A percentile compares a stretch with the other conserved stretches of the same genome.
These are phyloP conservation scores for Knufia petricola DNA, from an alignment of 2,329 filamentous ascomycete species.

Conservation along the genomic window DNA sequence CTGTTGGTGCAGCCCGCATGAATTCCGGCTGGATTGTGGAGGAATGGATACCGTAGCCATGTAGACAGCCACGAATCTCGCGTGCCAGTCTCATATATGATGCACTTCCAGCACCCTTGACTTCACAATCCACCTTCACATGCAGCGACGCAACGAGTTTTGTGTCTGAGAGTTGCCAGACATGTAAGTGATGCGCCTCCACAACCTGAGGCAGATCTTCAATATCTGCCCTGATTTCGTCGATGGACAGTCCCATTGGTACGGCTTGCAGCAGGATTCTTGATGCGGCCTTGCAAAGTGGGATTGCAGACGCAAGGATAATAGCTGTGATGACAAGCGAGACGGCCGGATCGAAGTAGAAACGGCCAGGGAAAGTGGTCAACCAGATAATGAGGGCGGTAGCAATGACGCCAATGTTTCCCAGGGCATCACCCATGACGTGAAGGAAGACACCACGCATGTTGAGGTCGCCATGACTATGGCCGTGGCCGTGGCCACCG, in stretches of 20 bases:
- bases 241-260: slow-evolving; percentile 74
- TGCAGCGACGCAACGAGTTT: slow-evolving; percentile 91
- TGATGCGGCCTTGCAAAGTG: slow-evolving; percentile 42
- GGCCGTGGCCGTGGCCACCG: slow-evolving; percentile 52
- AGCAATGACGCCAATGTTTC: slow-evolving; percentile 39
- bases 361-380: slow-evolving; percentile 67
- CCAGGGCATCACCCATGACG: slow-evolving; percentile 42
- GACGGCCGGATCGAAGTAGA: slow-evolving; percentile 83
- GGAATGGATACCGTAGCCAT: slow-evolving; percentile 92
- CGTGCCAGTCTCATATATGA: slow-evolving; percentile 87
- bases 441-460: slow-evolving; percentile 70
- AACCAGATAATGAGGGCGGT: slow-evolving; percentile 86
- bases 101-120: slow-evolving; percentile 64
- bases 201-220: slow-evolving; percentile 72
- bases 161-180: slow-evolving; percentile 94
- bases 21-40: slow-evolving; percentile 96
- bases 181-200: slow-evolving; percentile 89
- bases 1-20: slow-evolving; percentile 6
- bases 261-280: slow-evolving; percentile 92
- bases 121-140: slow-evolving; percentile 82
- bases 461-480: slow-evolving; percentile 81
- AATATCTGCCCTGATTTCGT: slow-evolving; percentile 89
- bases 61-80: slow-evolving; percentile 75
- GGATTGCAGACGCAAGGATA: slow-evolving; percentile 46
- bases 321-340: slow-evolving; percentile 86